Evolutionary conservation across 306 rosid species (phyloP).

Genomic region (Vachellia pachyceras): DNA sequence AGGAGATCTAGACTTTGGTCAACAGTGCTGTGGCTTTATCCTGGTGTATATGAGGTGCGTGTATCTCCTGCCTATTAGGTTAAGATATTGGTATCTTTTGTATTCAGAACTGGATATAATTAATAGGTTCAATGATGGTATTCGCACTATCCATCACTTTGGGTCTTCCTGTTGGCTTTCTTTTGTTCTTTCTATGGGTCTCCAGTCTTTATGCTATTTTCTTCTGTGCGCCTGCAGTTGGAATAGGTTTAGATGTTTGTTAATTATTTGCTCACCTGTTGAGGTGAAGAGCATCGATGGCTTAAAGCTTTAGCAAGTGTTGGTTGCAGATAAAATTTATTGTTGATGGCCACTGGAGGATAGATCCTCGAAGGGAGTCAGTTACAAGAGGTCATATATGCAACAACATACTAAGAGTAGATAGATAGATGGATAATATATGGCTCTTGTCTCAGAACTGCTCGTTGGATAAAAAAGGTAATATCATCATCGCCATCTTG

Average conservation of each 20-base stretch:
- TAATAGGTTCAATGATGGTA: slow-evolving; percentile 7
- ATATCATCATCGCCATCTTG: slow-evolving; percentile 21
- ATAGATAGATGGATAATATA: slow-evolving; percentile 42
- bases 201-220: neutral
- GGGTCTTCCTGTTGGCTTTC: neutral
- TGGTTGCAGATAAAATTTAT: slow-evolving; percentile 82
- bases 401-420: slow-evolving; percentile 85
- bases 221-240: neutral
- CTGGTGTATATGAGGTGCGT: slow-evolving; percentile 91
- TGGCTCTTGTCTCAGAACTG: slow-evolving; percentile 32
- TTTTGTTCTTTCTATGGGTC: neutral
- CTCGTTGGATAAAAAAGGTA: slow-evolving; percentile 35
- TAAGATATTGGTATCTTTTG: slow-evolving; percentile 14
- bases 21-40: slow-evolving; percentile 86
- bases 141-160: neutral
- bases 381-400: slow-evolving; percentile 61
- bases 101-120: slow-evolving; percentile 13
- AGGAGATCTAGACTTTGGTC: slow-evolving; percentile 80
- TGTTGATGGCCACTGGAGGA: slow-evolving; percentile 85
- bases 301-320: slow-evolving; percentile 14
- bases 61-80: slow-evolving; percentile 37
- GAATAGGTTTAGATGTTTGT: neutral
- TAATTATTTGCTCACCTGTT: neutral
- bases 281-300: slow-evolving; percentile 17
- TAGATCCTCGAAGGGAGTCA: slow-evolving; percentile 76